Evolutionary conservation across 352 stramenopile species (phyloP).

Genomic region (Pythium folliculosum): DNA sequence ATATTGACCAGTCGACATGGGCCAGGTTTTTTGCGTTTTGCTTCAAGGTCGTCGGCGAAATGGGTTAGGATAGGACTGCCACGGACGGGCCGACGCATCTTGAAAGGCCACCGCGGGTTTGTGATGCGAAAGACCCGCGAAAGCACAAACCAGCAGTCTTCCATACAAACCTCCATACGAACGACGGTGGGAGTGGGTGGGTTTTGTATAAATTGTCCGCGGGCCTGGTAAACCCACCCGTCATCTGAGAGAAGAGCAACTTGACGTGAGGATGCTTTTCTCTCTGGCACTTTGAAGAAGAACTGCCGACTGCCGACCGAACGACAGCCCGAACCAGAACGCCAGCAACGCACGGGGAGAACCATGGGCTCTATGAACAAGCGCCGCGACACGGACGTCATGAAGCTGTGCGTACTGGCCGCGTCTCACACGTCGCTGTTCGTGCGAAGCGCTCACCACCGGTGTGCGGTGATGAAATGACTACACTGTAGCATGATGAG

Average conservation of each 20-base stretch:
- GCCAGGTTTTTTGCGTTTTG: conserved; percentile 14
- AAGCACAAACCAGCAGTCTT: not conserved
- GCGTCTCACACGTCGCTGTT: not conserved
- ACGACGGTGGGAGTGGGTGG: not conserved
- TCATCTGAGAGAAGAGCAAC: conserved; percentile 25
- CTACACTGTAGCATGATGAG: conserved; percentile 93
- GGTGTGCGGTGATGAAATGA: not conserved
- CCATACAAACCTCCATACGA: not conserved
- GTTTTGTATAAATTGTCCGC: not conserved
- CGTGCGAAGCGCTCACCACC: not conserved
- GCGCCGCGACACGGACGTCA: conserved; percentile 87
- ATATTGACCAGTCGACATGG: conserved; percentile 9
- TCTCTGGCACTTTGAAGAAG: conserved; percentile 29
- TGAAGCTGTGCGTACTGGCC: conserved; percentile 75
- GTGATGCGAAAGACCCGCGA: conserved; percentile 1
- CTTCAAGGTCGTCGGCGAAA: conserved; percentile 23
- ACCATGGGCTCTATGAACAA: conserved; percentile 79
- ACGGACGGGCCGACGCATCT: conserved; percentile 4
- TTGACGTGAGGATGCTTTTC: conserved; percentile 26
- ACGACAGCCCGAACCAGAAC: conserved; percentile 1
- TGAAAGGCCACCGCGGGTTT: conserved; percentile 11
- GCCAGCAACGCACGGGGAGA: not conserved
- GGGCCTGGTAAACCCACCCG: conserved; percentile 13
- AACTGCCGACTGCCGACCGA: conserved; percentile 3
- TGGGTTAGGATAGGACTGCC: not conserved